These are phyloP conservation scores for Chenopodium formosanum DNA, from an alignment of 148 eudicot species.

Conservation along the genomic window DNA sequence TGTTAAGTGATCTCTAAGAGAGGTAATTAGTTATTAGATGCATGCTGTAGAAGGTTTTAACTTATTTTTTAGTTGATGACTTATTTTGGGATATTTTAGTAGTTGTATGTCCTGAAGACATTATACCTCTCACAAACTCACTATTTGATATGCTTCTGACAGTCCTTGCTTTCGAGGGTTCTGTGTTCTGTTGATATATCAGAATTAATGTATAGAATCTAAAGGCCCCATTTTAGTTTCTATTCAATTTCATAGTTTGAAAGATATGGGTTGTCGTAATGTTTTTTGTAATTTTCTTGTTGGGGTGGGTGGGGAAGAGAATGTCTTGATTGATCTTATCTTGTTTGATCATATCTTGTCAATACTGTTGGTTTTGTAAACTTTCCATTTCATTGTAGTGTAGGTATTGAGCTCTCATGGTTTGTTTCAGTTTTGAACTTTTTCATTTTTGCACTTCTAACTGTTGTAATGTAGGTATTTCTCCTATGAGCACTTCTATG, in stretches of 20 bases:
- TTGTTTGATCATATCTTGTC: not conserved
- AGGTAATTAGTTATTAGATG: not conserved
- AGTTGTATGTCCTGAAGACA: too few species aligned
- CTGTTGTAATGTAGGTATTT: constrained; percentile 58
- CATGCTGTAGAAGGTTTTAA: not conserved
- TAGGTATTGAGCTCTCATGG: not conserved
- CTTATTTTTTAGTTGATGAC: not conserved
- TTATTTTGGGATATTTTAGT: not conserved
- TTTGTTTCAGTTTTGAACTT: not conserved
- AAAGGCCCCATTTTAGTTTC: not conserved
- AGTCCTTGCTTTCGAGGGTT: not conserved
- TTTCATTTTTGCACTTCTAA: constrained; percentile 7
- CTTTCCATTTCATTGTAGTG: not conserved
- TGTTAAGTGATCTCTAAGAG: not conserved
- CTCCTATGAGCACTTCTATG: constrained; percentile 95
- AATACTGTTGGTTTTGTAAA: not conserved
- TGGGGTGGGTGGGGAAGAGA: not conserved
- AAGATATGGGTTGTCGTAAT: not conserved
- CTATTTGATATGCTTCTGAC: not conserved
- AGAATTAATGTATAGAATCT: not conserved
- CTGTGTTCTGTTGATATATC: not conserved
- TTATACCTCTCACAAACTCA: too few species aligned
- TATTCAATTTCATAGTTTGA: not conserved
- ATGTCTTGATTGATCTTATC: too few species aligned
- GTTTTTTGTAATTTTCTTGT: not conserved